Evolutionary conservation across 345 rosid genomes (phyloP), one percentile per base, ranked within the genome.

Genomic region (Brassica carinata): DNA sequence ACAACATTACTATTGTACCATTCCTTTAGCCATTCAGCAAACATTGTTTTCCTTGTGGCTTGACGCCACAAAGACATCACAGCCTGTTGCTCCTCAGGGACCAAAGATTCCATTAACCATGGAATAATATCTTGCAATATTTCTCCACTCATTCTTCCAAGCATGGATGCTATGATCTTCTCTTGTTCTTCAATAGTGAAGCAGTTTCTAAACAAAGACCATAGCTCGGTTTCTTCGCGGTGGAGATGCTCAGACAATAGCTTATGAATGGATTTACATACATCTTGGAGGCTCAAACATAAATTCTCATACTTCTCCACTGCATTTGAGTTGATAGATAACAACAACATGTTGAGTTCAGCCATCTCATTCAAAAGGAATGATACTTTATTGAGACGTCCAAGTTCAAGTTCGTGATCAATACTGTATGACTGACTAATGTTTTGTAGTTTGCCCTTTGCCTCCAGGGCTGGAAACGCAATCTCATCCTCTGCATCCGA

Each of bases 381-480:
- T 18, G 90, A 87, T 72, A 94, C 86, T 72, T 82, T 81, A 11
- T 59, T 17, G 29, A 94, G 87, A 79, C 82, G 72, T 48, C 87
- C 84, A 55, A 59, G 80, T 79, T 90, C 90, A 18, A 88, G 74
- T 48, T 87, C 82, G 80, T 94, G 96, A 78, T 92, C 96, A 29
- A 92, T 85, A 23, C 86, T 75, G 76, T 89, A 92, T 26, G 94
- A 88, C 64, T 73, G 84, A 79, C 90, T 84, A 36, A 94, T 87
- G 66, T 92, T 90, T 81, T 77, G 85, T 71, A 85, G 79, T 76
- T 88, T 82, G 26, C 90, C 92, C 80, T 88, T 87, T 27, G 89
- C 90, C 84, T 94, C 96, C 51, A 94, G 40, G 19, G 91, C 92
- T 71, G 98, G 98, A 84, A 94, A 92, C 45, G 89, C 91, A 23